Evolutionary conservation across 805 yeast genomes (phyloP).

Genomic region (Starmera caribaea): DNA sequence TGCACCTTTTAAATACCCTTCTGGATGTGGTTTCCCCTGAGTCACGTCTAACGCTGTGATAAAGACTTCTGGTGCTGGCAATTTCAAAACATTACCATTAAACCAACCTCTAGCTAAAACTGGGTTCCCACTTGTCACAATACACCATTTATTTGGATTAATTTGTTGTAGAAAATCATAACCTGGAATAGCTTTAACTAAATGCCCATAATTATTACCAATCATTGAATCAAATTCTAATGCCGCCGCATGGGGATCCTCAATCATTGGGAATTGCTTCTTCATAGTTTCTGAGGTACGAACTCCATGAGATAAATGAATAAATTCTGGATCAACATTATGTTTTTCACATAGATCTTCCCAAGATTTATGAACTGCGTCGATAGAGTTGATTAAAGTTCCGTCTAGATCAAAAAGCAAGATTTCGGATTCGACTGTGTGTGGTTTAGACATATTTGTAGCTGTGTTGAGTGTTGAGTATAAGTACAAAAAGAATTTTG

Average conservation of each 20-base stretch:
- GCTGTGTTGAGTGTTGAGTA: too few relatives aligned
- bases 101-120: conserved; percentile 77
- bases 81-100: conserved; percentile 36
- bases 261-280: conserved; percentile 67
- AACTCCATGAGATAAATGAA: conserved; percentile 51
- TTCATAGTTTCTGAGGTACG: conserved; percentile 73
- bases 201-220: conserved; percentile 62
- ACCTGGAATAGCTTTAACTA: conserved; percentile 70
- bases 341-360: conserved; percentile 62
- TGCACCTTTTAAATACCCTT: conserved; percentile 61
- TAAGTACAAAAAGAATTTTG: not conserved
- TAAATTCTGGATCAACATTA: conserved; percentile 47
- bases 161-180: conserved; percentile 51
- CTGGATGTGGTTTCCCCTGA: conserved; percentile 81
- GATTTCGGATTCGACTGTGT: conserved; percentile 11
- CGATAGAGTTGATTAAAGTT: conserved; percentile 74
- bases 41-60: conserved; percentile 75
- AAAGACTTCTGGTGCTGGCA: conserved; percentile 59
- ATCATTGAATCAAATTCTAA: conserved; percentile 52
- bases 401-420: conserved; percentile 79
- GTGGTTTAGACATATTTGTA: conserved; percentile 7
- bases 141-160: conserved; percentile 59
- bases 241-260: conserved; percentile 50
- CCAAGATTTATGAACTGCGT: conserved; percentile 80
- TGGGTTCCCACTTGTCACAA: conserved; percentile 77